Evolutionary conservation across 2,329 filamentous ascomycete species (phyloP).

Genomic region (Aspergillus transmontanensis): DNA sequence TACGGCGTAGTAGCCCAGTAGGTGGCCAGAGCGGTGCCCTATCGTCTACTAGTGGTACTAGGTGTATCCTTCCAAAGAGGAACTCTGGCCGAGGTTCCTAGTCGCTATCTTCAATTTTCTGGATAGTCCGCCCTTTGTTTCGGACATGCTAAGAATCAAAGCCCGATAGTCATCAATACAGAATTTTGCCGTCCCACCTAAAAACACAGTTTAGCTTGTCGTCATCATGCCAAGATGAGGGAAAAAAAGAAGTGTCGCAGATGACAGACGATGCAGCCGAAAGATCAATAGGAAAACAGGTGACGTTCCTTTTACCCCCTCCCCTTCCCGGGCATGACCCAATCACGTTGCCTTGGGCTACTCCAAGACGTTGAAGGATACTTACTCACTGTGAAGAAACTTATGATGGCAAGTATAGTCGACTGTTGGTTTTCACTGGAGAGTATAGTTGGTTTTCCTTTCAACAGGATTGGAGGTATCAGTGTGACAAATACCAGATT

Average conservation of each 20-base stretch:
- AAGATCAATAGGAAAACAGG: conserved; percentile 8
- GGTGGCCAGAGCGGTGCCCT: neutral
- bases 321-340: conserved; percentile 7
- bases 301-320: conserved; percentile 7
- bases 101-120: neutral
- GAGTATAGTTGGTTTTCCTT: conserved; percentile 4
- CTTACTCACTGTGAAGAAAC: conserved; percentile 2
- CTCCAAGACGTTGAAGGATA: conserved; percentile 11
- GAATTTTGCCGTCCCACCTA: neutral
- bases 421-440: neutral
- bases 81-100: neutral
- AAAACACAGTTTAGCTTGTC: conserved; percentile 16
- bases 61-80: neutral
- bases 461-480: conserved; percentile 11
- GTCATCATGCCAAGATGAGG: conserved; percentile 10
- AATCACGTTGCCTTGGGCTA: conserved; percentile 6
- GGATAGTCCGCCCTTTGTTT: neutral
- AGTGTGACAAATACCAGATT: conserved; percentile 17
- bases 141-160: neutral
- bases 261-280: conserved; percentile 3
- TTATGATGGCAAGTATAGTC: neutral
- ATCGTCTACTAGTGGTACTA: neutral
- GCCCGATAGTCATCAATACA: neutral
- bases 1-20: neutral
- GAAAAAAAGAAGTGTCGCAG: conserved; percentile 1